phyloP scores from a whole-genome alignment of 2,329 filamentous ascomycete genomes.

The Aspergillus proliferans region DNA sequence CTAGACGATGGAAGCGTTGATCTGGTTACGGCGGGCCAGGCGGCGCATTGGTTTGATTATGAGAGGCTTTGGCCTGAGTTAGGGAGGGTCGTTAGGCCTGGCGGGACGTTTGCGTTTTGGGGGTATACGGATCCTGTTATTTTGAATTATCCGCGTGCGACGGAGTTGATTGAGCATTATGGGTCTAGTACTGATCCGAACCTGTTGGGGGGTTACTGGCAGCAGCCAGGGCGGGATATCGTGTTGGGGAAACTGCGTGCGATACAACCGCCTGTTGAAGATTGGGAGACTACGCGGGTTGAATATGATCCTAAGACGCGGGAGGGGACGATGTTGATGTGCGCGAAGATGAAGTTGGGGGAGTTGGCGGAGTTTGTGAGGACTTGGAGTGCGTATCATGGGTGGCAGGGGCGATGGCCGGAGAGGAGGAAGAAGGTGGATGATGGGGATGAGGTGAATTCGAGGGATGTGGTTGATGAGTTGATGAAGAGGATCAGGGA shows the following conservation, averaged over 20 bases:
- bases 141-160: slow-evolving; percentile 48
- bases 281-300: slow-evolving; percentile 50
- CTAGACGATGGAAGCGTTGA: slow-evolving; percentile 48
- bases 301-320: slow-evolving; percentile 48
- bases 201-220: slow-evolving; percentile 55
- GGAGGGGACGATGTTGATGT: slow-evolving; percentile 46
- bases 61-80: slow-evolving; percentile 50
- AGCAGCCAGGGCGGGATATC: slow-evolving; percentile 50
- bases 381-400: slow-evolving; percentile 56
- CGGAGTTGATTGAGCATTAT: slow-evolving; percentile 49
- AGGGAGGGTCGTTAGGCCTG: slow-evolving; percentile 46
- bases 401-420: slow-evolving; percentile 41
- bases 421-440: background rate
- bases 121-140: slow-evolving; percentile 61
- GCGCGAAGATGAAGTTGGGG: slow-evolving; percentile 49
- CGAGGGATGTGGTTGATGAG: slow-evolving; percentile 68
- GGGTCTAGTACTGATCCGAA: slow-evolving; percentile 49
- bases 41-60: slow-evolving; percentile 64
- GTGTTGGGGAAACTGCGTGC: slow-evolving; percentile 48
- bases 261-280: slow-evolving; percentile 46
- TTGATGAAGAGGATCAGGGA: slow-evolving; percentile 65
- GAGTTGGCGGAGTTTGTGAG: slow-evolving; percentile 56
- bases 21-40: slow-evolving; percentile 47
- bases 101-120: slow-evolving; percentile 59
- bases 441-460: slow-evolving; percentile 59